Percentiles rank a stretch among this genome's conserved stretches.
phyloP scores from a whole-genome alignment of 768 basidiomycete species.

The Daedaleopsis sinensis region DNA sequence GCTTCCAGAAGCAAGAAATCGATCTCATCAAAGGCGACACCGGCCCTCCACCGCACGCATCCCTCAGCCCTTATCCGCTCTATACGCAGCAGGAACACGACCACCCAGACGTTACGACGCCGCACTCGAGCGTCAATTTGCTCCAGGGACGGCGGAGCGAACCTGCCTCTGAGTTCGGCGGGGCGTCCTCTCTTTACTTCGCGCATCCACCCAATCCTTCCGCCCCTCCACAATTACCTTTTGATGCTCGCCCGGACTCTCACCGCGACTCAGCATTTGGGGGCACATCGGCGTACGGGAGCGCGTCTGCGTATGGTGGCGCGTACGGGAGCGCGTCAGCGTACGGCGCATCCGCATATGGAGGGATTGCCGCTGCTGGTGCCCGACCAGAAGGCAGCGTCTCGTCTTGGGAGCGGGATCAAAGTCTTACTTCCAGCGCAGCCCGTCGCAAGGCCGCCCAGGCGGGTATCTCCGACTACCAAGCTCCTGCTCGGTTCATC shows the following conservation, averaged over 20 bases:
- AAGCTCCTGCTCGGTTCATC: constrained; percentile 56
- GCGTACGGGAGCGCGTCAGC: background rate
- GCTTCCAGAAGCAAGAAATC: constrained; percentile 17
- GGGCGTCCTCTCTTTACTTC: constrained; percentile 4
- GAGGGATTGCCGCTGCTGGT: background rate
- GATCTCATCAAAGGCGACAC: constrained; percentile 17
- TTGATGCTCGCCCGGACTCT: background rate
- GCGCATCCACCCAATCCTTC: constrained; percentile 2
- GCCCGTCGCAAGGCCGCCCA: constrained; percentile 57
- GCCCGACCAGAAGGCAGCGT: constrained; percentile 9
- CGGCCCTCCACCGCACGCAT: constrained; percentile 8
- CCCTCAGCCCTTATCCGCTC: constrained; percentile 21
- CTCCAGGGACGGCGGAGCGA: background rate
- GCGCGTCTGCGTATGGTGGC: background rate
- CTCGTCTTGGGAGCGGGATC: constrained; percentile 4
- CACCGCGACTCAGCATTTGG: constrained; percentile 2
- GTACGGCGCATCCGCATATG: background rate
- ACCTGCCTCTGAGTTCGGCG: background rate
- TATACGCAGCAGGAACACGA: background rate
- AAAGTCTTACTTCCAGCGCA: constrained; percentile 48
- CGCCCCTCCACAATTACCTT: background rate
- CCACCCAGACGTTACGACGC: constrained; percentile 3
- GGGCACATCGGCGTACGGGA: background rate
- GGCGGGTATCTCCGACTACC: constrained; percentile 48
- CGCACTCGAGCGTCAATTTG: constrained; percentile 12